Evolutionary conservation across 108 stramenopile genomes (phyloP).

Genomic region (Epithemia pelagica): DNA sequence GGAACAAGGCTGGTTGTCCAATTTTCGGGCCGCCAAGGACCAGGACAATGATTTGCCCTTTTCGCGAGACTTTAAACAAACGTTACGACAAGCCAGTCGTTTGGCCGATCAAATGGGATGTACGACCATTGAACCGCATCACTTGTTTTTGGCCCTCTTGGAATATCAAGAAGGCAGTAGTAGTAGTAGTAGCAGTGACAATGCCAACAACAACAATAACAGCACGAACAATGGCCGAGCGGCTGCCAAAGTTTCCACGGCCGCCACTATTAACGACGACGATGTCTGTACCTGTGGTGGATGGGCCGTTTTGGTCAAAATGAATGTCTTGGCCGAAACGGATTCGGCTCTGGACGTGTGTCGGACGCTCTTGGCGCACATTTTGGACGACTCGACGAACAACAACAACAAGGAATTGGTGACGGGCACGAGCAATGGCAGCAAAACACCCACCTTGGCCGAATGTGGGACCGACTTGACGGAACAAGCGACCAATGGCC

Average conservation of each 20-base stretch:
- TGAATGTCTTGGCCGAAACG: slow-evolving; percentile 36
- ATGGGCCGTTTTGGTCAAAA: slow-evolving; percentile 46
- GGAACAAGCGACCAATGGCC: slow-evolving; percentile 46
- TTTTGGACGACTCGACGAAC: slow-evolving; percentile 30
- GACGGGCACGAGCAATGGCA: slow-evolving; percentile 25
- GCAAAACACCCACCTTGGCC: slow-evolving; percentile 47
- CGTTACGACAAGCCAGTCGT: slow-evolving; percentile 23
- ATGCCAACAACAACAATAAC: slow-evolving; percentile 8
- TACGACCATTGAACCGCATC: slow-evolving; percentile 37
- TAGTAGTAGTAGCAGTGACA: not conserved
- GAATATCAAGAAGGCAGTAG: slow-evolving; percentile 24
- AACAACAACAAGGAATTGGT: slow-evolving; percentile 38
- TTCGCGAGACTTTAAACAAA: slow-evolving; percentile 26
- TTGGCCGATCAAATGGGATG: slow-evolving; percentile 41
- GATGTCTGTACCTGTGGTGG: slow-evolving; percentile 37
- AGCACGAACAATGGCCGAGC: not conserved
- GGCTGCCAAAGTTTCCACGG: slow-evolving; percentile 9
- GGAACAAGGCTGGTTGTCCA: slow-evolving; percentile 9
- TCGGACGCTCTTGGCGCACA: slow-evolving; percentile 45
- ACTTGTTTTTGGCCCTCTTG: slow-evolving; percentile 52
- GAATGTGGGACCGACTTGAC: slow-evolving; percentile 69
- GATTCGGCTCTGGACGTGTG: slow-evolving; percentile 58
- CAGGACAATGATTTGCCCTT: slow-evolving; percentile 45
- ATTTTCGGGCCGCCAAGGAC: slow-evolving; percentile 25
- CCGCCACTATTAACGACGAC: slow-evolving; percentile 22